Evolutionary conservation across 2,329 filamentous ascomycete genomes (phyloP), one percentile per base, ranked within the genome.

Genomic region (Aspergillus arachidicola): DNA sequence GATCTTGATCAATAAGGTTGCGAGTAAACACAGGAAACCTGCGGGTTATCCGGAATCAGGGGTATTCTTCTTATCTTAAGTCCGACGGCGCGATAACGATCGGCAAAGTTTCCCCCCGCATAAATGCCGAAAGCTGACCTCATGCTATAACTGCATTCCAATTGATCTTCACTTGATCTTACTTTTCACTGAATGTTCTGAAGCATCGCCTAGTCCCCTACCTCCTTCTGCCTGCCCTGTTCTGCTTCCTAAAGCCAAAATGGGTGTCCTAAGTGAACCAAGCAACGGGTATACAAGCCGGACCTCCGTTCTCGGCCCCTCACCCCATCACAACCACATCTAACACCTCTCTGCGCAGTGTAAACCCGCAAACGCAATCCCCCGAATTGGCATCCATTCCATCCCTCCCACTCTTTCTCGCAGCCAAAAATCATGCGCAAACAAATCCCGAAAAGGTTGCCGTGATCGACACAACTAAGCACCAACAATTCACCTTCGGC

Each of bases 361-460:
- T 16, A 5, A 28, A 26, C 12, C 14, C 16, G 14, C 46, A 50
- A 16, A 48, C 45, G 7, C 43, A 62, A 14, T 23, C 43, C 30
- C n/a, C 21, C 30, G 58, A 56, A 21, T 51, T 67, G 51, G 66
- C 73, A 48, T 73, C 75, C 5, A 68, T 80, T 50, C 77, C 78
- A 10, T 76, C 76, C 10, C 68, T 81, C 12, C 79, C 79, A 36
- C 67, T 81, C 23, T 81, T 81, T 61, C 63, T 76, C 28, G 74
- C 72, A 46, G 79, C 79, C 6, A 73, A 72, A 61, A 72, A 75
- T 30, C 72, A 76, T 65, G 76, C 75, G 11, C 69, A 70, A 43
- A 70, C 67, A 34, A 69, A 76, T 57, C 68, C 74, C 14, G 58
- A 68, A 32, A 79, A 80, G 59, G 64, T 79, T 43, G 79, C 79